These are phyloP conservation scores for Sordariomycetes sp. DNA, from an alignment of 2,329 filamentous ascomycete species.

Conservation along the genomic window DNA sequence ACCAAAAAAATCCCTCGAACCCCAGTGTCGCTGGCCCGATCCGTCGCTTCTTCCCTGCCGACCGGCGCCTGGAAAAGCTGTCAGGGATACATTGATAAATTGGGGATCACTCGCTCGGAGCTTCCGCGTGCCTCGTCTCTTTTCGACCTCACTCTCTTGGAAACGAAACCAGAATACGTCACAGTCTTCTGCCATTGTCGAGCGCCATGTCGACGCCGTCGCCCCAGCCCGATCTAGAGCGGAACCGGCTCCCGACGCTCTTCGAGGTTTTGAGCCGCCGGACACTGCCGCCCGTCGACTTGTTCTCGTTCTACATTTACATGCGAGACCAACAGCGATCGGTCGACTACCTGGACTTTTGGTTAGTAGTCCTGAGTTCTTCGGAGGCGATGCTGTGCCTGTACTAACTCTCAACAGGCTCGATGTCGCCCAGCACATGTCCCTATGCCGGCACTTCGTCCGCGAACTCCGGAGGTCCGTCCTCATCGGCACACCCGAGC, in stretches of 20 bases:
- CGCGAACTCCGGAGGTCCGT: slow-evolving; percentile 88
- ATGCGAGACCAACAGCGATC: slow-evolving; percentile 98
- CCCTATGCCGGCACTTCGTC: slow-evolving; percentile 91
- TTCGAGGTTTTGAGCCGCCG: slow-evolving; percentile 91
- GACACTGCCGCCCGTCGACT: slow-evolving; percentile 88
- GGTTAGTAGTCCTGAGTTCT: slow-evolving; percentile 40
- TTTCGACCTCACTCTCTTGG: neutral
- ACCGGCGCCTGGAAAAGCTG: neutral
- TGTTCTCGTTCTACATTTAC: slow-evolving; percentile 99
- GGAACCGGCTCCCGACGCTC: slow-evolving; percentile 83
- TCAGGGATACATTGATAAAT: neutral
- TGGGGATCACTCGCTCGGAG: neutral
- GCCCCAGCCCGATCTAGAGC: slow-evolving; percentile 43
- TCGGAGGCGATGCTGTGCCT: neutral
- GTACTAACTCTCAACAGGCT: slow-evolving; percentile 47
- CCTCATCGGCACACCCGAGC: slow-evolving; percentile 81
- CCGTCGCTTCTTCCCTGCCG: neutral
- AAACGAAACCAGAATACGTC: too few species aligned
- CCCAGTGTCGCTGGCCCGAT: neutral
- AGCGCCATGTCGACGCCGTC: slow-evolving; percentile 26
- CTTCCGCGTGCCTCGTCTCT: neutral
- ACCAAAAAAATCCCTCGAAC: neutral
- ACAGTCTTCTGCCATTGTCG: neutral
- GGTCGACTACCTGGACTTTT: slow-evolving; percentile 96
- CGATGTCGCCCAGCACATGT: slow-evolving; percentile 98